These are phyloP conservation scores for Medicago lupulina DNA, from an alignment of 306 rosid species.

Conservation along the genomic window DNA sequence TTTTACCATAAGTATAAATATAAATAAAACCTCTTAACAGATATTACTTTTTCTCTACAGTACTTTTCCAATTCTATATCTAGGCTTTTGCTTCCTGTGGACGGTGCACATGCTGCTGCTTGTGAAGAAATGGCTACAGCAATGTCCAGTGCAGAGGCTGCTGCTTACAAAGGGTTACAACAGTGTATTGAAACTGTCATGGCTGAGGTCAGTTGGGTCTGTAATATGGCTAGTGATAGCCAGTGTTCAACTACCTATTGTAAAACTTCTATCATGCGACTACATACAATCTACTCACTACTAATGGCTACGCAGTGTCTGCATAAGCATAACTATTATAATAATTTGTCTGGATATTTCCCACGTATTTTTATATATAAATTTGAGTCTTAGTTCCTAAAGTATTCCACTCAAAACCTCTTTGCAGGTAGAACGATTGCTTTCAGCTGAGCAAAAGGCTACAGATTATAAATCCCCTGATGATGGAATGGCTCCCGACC, in stretches of 20 bases:
- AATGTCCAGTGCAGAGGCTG: slow-evolving; percentile 99
- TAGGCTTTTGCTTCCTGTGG: slow-evolving; percentile 96
- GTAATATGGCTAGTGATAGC: slow-evolving; percentile 19
- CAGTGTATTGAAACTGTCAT: slow-evolving; percentile 93
- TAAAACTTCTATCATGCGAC: not conserved
- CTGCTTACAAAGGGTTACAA: slow-evolving; percentile 90
- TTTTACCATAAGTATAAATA: slow-evolving; percentile 8
- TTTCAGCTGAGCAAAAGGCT: slow-evolving; percentile 95
- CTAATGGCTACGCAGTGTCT: slow-evolving; percentile 20
- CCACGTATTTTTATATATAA: not conserved
- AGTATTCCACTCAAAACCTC: slow-evolving; percentile 34
- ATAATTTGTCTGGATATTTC: slow-evolving; percentile 27
- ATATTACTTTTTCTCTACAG: slow-evolving; percentile 58
- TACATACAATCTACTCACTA: not conserved
- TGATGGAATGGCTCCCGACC: slow-evolving; percentile 95
- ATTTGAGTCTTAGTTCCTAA: slow-evolving; percentile 23
- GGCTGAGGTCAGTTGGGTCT: slow-evolving; percentile 84
- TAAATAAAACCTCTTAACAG: slow-evolving; percentile 32
- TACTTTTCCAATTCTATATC: slow-evolving; percentile 94
- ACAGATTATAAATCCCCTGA: slow-evolving; percentile 91
- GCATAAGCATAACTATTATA: slow-evolving; percentile 24
- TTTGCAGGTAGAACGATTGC: slow-evolving; percentile 90
- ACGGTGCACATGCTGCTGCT: slow-evolving; percentile 99
- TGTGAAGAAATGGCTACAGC: slow-evolving; percentile 99
- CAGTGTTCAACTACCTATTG: slow-evolving; percentile 25